phyloP scores from a whole-genome alignment of 768 basidiomycete genomes.

The Amanita molliuscula region DNA sequence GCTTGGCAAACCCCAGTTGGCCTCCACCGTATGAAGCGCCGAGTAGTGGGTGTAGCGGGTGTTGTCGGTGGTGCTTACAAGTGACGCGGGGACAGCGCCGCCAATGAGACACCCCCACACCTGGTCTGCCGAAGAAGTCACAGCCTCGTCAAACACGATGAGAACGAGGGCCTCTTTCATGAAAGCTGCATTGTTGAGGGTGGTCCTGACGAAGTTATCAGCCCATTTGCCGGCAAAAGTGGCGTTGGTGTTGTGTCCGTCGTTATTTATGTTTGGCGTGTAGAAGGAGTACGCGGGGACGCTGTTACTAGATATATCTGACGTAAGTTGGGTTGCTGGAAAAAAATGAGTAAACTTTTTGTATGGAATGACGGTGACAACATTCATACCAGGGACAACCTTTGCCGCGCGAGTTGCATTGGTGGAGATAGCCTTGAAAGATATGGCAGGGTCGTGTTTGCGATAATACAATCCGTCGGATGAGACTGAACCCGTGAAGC shows the following conservation, averaged over 20 bases:
- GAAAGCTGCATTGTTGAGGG: constrained; percentile 40
- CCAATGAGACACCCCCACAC: constrained; percentile 33
- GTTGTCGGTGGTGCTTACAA: constrained; percentile 35
- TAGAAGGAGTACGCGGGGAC: constrained; percentile 54
- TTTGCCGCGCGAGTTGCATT: constrained; percentile 28
- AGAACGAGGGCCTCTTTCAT: constrained; percentile 42
- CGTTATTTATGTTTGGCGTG: constrained; percentile 53
- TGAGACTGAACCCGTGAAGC: constrained; percentile 29
- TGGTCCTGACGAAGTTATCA: constrained; percentile 37
- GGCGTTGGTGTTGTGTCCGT: constrained; percentile 50
- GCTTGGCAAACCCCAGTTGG: constrained; percentile 51
- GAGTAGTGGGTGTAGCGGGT: constrained; percentile 59
- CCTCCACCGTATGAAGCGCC: constrained; percentile 40
- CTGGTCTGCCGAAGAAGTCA: constrained; percentile 27
- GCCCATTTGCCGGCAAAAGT: constrained; percentile 38
- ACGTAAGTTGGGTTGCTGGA: constrained; percentile 21
- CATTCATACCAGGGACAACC: constrained; percentile 56
- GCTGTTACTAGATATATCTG: constrained; percentile 37
- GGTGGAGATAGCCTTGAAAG: constrained; percentile 39
- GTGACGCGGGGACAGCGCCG: constrained; percentile 29
- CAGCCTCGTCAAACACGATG: constrained; percentile 54
- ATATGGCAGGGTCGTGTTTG: constrained; percentile 31
- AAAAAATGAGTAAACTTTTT: background rate
- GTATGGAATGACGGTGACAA: background rate
- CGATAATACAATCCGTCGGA: constrained; percentile 18